Evolutionary conservation across 768 basidiomycete species (phyloP).

Genomic region (Mycena capillaripes): DNA sequence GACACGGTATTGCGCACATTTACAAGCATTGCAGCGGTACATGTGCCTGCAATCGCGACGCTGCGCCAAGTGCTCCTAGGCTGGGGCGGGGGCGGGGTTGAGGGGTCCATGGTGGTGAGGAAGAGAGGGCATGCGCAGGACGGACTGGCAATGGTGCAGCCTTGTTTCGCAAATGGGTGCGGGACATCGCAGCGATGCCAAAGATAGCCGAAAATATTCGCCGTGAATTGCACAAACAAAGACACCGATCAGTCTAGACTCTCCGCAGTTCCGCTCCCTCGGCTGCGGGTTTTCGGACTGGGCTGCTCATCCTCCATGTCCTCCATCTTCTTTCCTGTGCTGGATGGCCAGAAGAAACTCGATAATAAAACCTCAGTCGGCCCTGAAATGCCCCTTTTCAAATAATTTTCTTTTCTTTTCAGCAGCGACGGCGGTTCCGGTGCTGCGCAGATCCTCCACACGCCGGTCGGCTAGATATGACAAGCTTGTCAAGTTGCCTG

Average conservation of each 20-base stretch:
- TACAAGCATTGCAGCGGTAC: conserved; percentile 56
- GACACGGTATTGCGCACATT: conserved; percentile 43
- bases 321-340: too few species aligned
- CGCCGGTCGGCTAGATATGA: too few species aligned
- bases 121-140: neutral
- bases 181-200: conserved; percentile 20
- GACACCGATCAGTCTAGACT: neutral
- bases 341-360: too few species aligned
- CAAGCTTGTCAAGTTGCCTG: too few species aligned
- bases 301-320: too few species aligned
- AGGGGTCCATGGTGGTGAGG: conserved; percentile 12
- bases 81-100: conserved; percentile 17
- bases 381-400: too few species aligned
- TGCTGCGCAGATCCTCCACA: too few species aligned
- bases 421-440: too few species aligned
- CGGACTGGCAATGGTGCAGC: too few species aligned
- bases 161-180: too few species aligned
- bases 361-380: too few species aligned
- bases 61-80: conserved; percentile 38
- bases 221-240: neutral
- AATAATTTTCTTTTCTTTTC: too few species aligned
- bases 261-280: neutral
- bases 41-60: conserved; percentile 50
- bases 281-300: neutral
- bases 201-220: conserved; percentile 17